Base-by-base conservation (phyloP, 1,284 basidiomycete genomes). In the Quambalaria eucalypti region DNA sequence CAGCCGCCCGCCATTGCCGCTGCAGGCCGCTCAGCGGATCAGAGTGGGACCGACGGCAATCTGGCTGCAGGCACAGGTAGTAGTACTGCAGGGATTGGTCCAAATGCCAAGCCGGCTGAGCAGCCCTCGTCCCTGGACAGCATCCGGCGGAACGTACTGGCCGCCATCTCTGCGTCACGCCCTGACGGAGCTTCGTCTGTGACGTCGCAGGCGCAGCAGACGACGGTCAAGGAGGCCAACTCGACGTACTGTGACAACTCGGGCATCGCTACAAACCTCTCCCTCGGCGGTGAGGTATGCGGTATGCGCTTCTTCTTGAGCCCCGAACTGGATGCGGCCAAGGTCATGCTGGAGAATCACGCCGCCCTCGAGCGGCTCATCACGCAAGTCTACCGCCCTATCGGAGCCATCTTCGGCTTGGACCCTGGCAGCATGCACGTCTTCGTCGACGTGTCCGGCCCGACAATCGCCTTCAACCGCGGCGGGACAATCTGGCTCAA, bases 391-490 rank as follows among this genome's bases (percentile, higher is more conserved):
- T 68, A 76, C 39, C 66, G 63, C 29, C 77, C 77, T 0, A 60
- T 76, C 33, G 72, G 66, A 49, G 47, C 64, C 29, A 69, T 79
- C 6, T 78, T 78, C 55, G 68, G 71, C 19, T 52, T 78, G 12
- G 73, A 76, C 52, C 78, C 83, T 16, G 78, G 82, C 0, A 86
- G 85, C 54, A 69, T 97, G 61, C 88, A 92, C 67, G 82, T 98
- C 2, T 97, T 96, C 74, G 87, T 85, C 76, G 91, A 98, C 70
- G 72, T 81, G 9, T 78, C 79, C 5, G 91, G 92, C 1, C 86
- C 85, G 1, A 78, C 87, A 19, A 95, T 97, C 58, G 93, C 92
- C 0, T 97, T 97, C 80, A 98, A 97, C 76, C 81, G 90, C 28
- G 85, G 84, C 51, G 90, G 89, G 2, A 86, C 86, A 56, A 81